Base-by-base conservation (phyloP, 805 yeast genomes). In the Candida patagonica region DNA sequence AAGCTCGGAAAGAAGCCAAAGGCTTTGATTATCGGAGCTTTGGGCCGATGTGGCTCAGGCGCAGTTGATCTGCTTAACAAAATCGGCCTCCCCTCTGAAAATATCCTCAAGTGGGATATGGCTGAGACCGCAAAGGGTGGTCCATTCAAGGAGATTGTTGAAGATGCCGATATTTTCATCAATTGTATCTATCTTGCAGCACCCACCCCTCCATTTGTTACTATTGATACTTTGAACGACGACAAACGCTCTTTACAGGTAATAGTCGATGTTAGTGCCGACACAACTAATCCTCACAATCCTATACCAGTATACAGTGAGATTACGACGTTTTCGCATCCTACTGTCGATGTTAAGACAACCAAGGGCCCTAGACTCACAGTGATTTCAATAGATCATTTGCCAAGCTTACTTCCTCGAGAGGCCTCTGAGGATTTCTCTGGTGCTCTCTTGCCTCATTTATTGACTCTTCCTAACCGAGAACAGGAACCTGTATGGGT, bases 41-140 rank as follows among this genome's bases (percentile, higher is more conserved):
- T 88, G 44, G 99, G 99, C 49, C 82, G 99, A 70, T 92, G 97
- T 67, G 99, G 99, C 41, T 78, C 94, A 9, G 99, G 99, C 60
- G 97, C 99, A 25, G 69, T 86, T 52, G 94, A 83, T 49, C 70
- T 88, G 42, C 74, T 85, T 64, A 72, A 69, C 46, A 81, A 81
- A 65, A 80, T 73, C 42, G 99, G 99, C 44, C 66, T 92, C 43
- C 95, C 97, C 40, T 92, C 84, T 32, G 74, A 67, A 42, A 80
- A 85, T 63, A 76, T 92, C 46, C 60, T 73, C 54, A 82, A 84
- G 68, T 92, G 99, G 99, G 99, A 92, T 65, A 86, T 92, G 74
- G 75, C 82, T 44, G 99, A 92, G 70, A 92, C 99, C 44, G 79
- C 92, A 51, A 78, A 73, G 65, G 98, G 98, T 48, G 99, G 98